Conservation (phyloP, 495 filamentous ascomycete genomes). For the Talaromyces liani region DNA sequence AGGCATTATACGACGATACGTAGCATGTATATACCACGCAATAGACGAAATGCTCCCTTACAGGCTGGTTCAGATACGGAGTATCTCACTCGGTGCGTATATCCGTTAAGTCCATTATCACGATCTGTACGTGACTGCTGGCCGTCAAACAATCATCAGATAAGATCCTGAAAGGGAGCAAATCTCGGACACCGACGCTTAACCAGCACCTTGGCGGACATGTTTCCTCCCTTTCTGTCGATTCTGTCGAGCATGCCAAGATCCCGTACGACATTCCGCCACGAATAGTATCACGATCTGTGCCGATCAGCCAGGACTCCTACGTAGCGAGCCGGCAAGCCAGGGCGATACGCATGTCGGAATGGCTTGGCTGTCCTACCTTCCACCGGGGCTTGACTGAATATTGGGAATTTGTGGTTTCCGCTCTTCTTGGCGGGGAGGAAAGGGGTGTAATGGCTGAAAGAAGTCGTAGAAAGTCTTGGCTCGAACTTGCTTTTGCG, state of each 20-base stretch:
- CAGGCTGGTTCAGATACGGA: not conserved
- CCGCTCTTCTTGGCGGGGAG: slow-evolving; percentile 6
- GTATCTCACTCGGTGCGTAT: not conserved
- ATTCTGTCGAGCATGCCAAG: not conserved
- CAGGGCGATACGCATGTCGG: not conserved
- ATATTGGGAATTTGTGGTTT: not conserved
- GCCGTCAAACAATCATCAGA: not conserved
- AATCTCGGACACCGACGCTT: not conserved
- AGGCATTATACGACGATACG: not conserved
- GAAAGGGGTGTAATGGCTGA: slow-evolving; percentile 8
- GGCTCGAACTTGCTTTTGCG: not conserved
- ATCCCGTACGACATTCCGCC: slow-evolving; percentile 1
- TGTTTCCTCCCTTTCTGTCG: slow-evolving; percentile 3
- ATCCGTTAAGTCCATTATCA: not conserved
- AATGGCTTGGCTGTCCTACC: slow-evolving; percentile 5
- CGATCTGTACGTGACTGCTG: not conserved
- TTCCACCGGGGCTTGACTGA: not conserved
- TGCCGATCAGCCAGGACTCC: not conserved
- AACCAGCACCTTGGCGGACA: not conserved
- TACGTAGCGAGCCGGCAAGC: not conserved
- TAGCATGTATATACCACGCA: not conserved
- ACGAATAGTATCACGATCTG: not conserved
- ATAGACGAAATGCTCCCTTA: not conserved
- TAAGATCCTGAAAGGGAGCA: not conserved
- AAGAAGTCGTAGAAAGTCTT: not conserved